Conservation (phyloP, 2,329 filamentous ascomycete genomes). For the Hypoxylon sp. region DNA sequence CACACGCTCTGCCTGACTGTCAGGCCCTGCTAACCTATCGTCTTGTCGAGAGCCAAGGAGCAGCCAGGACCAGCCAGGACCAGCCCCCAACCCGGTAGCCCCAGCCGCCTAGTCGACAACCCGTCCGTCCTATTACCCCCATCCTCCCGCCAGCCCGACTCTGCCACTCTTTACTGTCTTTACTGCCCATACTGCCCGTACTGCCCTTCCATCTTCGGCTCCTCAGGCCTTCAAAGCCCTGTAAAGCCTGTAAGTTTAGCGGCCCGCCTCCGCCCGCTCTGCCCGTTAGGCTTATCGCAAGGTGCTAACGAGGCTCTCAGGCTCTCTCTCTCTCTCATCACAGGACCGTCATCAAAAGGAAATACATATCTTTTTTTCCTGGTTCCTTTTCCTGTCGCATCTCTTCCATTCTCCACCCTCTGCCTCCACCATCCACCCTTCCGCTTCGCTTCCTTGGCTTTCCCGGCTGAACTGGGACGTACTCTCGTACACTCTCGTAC, state of each 20-base stretch:
- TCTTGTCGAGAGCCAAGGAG: conserved; percentile 13
- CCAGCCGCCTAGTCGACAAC: conserved; percentile 13
- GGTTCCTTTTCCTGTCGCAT: conserved; percentile 25
- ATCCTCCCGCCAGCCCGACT: no score
- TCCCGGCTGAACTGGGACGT: conserved; percentile 21
- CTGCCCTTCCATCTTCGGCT: background rate
- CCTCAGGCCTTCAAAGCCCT: background rate
- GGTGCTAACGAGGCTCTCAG: no score
- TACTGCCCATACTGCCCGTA: background rate
- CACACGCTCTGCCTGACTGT: conserved; percentile 14
- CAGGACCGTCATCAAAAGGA: conserved; percentile 13
- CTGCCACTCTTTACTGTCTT: no score
- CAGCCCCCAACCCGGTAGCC: background rate
- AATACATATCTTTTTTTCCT: conserved; percentile 16
- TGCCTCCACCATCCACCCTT: background rate
- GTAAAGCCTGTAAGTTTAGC: conserved; percentile 20
- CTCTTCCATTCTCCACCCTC: conserved; percentile 30
- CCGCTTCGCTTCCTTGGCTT: background rate
- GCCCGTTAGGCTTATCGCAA: no score
- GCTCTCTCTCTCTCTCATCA: no score
- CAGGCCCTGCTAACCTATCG: conserved; percentile 21
- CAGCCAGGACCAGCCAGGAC: conserved; percentile 20
- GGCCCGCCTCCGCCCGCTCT: no score
- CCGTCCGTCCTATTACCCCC: conserved; percentile 16
- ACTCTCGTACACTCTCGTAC: no score